phyloP scores from a whole-genome alignment of 1,284 basidiomycete genomes.

The Trametes polyzona region DNA sequence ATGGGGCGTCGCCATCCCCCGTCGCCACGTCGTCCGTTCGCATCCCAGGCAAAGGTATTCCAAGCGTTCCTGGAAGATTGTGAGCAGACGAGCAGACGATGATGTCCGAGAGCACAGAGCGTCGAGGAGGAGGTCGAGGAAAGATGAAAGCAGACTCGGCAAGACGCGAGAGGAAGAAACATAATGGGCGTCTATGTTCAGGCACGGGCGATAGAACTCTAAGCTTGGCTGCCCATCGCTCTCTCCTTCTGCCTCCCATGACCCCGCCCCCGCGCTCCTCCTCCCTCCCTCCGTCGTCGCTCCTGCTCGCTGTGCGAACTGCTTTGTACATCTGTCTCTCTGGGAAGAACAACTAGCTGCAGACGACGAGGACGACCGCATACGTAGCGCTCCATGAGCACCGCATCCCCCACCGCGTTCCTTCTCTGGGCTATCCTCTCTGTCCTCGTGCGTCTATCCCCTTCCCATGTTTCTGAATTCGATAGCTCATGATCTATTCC shows the following conservation, averaged over 20 bases:
- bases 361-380: background rate
- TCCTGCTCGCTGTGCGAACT: constrained; percentile 4
- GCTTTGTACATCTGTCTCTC: background rate
- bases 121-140: background rate
- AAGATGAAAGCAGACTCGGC: background rate
- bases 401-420: constrained; percentile 68
- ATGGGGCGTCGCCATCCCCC: no score
- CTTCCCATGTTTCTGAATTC: constrained; percentile 1
- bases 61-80: background rate
- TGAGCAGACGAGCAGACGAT: background rate
- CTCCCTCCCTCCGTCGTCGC: background rate
- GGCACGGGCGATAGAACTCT: background rate
- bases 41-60: no score
- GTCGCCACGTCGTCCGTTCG: no score
- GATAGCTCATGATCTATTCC: background rate
- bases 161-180: background rate
- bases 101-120: background rate
- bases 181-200: constrained; percentile 3
- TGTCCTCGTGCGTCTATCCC: constrained; percentile 53
- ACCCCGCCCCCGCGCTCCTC: background rate
- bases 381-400: constrained; percentile 50
- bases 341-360: background rate
- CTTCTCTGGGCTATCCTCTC: constrained; percentile 73
- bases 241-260: constrained; percentile 1
- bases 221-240: background rate